Percentiles rank a stretch among this genome's conserved stretches.
These are phyloP conservation scores for Apiospora aurea DNA, from an alignment of 2,329 filamentous ascomycete species.

Conservation along the genomic window DNA sequence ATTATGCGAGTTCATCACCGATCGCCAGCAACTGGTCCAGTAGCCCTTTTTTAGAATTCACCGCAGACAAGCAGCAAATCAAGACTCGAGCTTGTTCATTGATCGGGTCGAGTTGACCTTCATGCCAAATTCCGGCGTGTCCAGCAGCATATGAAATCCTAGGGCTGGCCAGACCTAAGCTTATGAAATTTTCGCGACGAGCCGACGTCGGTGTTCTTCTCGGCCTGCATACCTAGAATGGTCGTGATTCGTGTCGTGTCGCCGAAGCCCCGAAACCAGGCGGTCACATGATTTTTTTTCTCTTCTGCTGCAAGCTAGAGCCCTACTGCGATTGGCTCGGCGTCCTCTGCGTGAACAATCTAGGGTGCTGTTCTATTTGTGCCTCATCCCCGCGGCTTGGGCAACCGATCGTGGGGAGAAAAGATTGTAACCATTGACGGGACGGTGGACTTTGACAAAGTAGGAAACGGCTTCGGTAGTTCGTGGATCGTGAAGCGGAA, in stretches of 20 bases:
- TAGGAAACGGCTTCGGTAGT: constrained; percentile 5
- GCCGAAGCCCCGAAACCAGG: not conserved
- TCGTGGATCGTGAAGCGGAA: not conserved
- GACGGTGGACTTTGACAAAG: not conserved
- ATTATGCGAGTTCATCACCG: constrained; percentile 15
- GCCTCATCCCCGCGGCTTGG: not conserved
- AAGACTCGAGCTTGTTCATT: not conserved
- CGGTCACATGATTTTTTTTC: not conserved
- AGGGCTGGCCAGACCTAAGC: constrained; percentile 11
- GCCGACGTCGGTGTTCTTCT: not conserved
- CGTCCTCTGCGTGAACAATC: not conserved
- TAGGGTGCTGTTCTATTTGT: not conserved
- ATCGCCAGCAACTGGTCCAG: not conserved
- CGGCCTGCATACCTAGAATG: not conserved
- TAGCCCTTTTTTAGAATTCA: not conserved
- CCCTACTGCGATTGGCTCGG: not conserved
- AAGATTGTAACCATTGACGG: not conserved
- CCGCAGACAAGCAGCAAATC: constrained; percentile 8
- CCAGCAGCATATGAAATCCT: not conserved
- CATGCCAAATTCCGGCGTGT: not conserved
- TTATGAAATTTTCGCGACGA: not conserved
- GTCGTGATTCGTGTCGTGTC: not conserved
- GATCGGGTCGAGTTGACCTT: not conserved
- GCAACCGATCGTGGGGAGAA: not conserved
- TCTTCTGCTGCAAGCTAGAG: not conserved